phyloP scores from a whole-genome alignment of 176 grass and related monocot species.

The Stipa capillata region DNA sequence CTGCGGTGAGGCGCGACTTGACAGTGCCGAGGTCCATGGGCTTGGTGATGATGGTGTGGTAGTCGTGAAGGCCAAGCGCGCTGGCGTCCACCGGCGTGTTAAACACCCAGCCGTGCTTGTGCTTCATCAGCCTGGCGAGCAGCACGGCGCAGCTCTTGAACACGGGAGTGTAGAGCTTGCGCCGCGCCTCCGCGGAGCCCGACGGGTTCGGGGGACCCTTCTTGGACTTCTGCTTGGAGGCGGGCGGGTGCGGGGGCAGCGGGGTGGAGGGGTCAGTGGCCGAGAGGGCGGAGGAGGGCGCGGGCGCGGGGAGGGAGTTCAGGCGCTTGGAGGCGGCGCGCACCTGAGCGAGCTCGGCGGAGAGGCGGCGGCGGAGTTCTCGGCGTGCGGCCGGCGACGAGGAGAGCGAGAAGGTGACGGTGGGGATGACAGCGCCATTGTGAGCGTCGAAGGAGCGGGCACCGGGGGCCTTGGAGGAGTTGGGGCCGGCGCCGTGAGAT shows the following conservation, averaged over 20 bases:
- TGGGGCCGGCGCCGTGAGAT: conserved; percentile 20
- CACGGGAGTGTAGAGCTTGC: conserved; percentile 42
- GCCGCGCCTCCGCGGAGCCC: conserved; percentile 29
- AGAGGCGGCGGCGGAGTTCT: conserved; percentile 47
- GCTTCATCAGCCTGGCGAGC: conserved; percentile 72
- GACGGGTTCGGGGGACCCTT: conserved; percentile 23
- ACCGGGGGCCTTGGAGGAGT: conserved; percentile 18
- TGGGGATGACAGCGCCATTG: conserved; percentile 31
- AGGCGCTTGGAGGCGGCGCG: conserved; percentile 43
- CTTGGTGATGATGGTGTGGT: conserved; percentile 66
- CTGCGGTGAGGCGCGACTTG: conserved; percentile 40
- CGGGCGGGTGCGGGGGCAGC: conserved; percentile 27
- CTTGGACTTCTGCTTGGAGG: conserved; percentile 63
- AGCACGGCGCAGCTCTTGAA: conserved; percentile 57
- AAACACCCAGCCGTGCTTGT: conserved; percentile 78
- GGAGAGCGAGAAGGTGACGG: conserved; percentile 26
- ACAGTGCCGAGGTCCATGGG: conserved; percentile 93
- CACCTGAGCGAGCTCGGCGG: conserved; percentile 48
- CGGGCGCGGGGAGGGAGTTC: conserved; percentile 18
- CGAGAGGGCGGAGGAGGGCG: conserved; percentile 52
- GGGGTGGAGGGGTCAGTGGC: conserved; percentile 56
- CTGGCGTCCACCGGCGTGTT: conserved; percentile 78
- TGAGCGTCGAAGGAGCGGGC: conserved; percentile 23
- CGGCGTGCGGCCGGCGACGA: conserved; percentile 8
- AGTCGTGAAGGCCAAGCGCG: conserved; percentile 69